Base-by-base conservation (phyloP, 768 basidiomycete genomes). In the Termitomyces sp. region DNA sequence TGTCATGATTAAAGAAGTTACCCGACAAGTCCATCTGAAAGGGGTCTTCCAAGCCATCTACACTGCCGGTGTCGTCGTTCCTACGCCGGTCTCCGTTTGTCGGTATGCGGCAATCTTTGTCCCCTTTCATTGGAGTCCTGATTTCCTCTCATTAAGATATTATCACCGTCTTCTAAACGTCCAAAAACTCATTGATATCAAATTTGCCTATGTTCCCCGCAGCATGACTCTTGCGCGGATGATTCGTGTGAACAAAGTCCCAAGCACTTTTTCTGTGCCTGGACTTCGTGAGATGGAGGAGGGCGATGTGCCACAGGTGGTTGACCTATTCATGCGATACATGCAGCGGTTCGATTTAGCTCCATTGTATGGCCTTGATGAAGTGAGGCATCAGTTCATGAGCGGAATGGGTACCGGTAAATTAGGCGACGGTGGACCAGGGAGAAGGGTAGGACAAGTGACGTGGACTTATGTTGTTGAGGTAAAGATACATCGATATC, bases 41-140 rank as follows among this genome's bases (percentile, higher is more conserved):
- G 92, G 92, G 33, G 79, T 97, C 53, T 98, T 97, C 77, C 97
- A 99, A 71, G 97, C 97, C 8, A 90, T 99, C 52, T 98, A 98
- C 70, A 99, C 97, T 0, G 95, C 85, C 18, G 97, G 97, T 2
- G 85, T 94, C 26, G 86, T 97, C 44, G 77, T 99, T 12, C 97
- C 97, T 9, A 98, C 97, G 0, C 97, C 97, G 0, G 83, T 98
- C 20, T 84, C 92, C 4, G 87, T 87, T 12, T 94, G 91, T 71
- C 79, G 85, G 88, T 89, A 66, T 56, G 83, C 71, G 10, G n/a
- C 2, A 28, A 44, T 13, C 18, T 61, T 56, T 22, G 5, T 22
- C 16, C 28, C 9, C 36, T 44, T 16, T 51, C 28, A 38, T 42
- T 44, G 6, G 30, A 42, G 30, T 13, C 20, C 61, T 66, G 20